Conservation (phyloP, 352 stramenopile species). For the Thalassiosira allenii region DNA sequence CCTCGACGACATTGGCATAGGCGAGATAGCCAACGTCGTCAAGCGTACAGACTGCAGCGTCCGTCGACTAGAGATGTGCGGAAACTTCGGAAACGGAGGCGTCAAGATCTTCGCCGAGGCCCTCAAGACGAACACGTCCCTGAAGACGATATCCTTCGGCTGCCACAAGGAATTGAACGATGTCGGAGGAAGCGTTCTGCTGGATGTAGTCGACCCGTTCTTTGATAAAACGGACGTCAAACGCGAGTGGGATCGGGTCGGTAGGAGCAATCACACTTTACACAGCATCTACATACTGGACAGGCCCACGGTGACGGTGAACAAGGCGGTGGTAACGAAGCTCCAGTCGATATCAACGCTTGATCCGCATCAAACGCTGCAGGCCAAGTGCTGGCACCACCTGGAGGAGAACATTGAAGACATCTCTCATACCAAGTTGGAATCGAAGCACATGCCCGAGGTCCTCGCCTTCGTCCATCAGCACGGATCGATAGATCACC, state of each 20-base stretch:
- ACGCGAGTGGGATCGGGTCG: conserved; percentile 33
- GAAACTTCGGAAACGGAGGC: conserved; percentile 43
- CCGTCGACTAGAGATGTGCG: conserved; percentile 38
- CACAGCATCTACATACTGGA: conserved; percentile 53
- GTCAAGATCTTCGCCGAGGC: conserved; percentile 50
- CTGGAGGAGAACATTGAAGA: conserved; percentile 40
- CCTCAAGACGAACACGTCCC: conserved; percentile 44
- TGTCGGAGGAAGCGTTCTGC: conserved; percentile 24
- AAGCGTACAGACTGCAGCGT: conserved; percentile 27
- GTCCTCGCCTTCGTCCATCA: conserved; percentile 37
- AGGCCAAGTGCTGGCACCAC: conserved; percentile 41
- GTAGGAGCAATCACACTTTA: conserved; percentile 39
- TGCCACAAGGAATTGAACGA: conserved; percentile 33
- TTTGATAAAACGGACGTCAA: neutral
- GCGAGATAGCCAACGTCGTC: conserved; percentile 27
- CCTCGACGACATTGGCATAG: conserved; percentile 31
- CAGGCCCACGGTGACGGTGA: conserved; percentile 28
- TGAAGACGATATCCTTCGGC: conserved; percentile 47
- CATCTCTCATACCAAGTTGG: conserved; percentile 31
- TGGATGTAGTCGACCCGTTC: conserved; percentile 32
- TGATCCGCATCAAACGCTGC: conserved; percentile 30
- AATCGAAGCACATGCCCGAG: conserved; percentile 35
- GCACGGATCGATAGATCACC: conserved; percentile 25
- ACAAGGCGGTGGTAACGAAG: conserved; percentile 19
- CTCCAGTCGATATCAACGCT: conserved; percentile 34